These are phyloP conservation scores for Fusarium sp. DNA, from an alignment of 2,329 filamentous ascomycete genomes.

Conservation along the genomic window DNA sequence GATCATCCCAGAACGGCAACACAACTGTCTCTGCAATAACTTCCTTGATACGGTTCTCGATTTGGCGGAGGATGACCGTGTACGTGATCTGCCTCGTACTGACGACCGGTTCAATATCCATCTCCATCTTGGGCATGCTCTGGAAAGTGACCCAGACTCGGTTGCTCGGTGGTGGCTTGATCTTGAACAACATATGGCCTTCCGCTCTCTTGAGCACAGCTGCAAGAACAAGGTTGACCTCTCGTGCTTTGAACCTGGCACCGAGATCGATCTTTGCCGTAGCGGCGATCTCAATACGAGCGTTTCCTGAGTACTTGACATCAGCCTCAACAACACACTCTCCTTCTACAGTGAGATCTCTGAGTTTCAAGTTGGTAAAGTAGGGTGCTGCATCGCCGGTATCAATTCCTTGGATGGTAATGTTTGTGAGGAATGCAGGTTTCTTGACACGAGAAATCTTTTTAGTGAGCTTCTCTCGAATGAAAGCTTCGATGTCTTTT, in stretches of 20 bases:
- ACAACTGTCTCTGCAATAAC: constrained; percentile 94
- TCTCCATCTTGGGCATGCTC: constrained; percentile 92
- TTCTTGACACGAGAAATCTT: constrained; percentile 96
- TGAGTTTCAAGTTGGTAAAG: constrained; percentile 89
- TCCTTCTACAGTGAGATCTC: constrained; percentile 91
- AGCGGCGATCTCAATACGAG: constrained; percentile 91
- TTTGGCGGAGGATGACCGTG: constrained; percentile 89
- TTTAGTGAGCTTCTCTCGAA: constrained; percentile 90
- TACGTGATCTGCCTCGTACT: constrained; percentile 97
- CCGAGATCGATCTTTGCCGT: constrained; percentile 94
- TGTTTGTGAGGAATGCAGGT: constrained; percentile 88
- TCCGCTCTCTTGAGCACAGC: constrained; percentile 88
- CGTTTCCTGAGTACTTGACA: constrained; percentile 89
- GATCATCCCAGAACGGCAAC: constrained; percentile 94
- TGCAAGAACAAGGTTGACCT: constrained; percentile 90
- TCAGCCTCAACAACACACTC: constrained; percentile 91
- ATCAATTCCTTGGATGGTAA: constrained; percentile 86
- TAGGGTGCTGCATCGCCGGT: constrained; percentile 90
- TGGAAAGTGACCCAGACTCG: constrained; percentile 97
- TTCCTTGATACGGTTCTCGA: constrained; percentile 95
- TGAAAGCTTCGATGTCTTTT: constrained; percentile 81
- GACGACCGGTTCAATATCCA: constrained; percentile 95
- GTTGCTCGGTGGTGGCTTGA: constrained; percentile 97
- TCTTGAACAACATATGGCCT: constrained; percentile 86
- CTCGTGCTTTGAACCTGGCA: constrained; percentile 87